Evolutionary conservation across 768 basidiomycete genomes (phyloP).

Genomic region (Serendipita sp.): DNA sequence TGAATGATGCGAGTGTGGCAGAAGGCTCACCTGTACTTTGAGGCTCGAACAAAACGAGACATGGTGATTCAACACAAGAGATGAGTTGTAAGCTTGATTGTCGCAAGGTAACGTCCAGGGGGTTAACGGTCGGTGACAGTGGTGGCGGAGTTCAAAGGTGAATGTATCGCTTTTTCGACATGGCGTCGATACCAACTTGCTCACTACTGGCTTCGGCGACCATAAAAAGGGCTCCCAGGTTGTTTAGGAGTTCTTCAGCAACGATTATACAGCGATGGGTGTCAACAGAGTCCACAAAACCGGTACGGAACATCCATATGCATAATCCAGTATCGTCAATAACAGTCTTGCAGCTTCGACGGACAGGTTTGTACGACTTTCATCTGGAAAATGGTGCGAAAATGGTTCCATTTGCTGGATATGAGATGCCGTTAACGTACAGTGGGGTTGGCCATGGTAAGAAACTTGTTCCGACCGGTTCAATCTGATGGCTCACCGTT

Average conservation of each 20-base stretch:
- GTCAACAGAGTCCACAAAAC: neutral
- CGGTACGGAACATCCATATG: neutral
- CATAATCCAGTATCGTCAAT: neutral
- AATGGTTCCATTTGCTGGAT: slow-evolving; percentile 95
- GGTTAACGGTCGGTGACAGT: too few relatives aligned
- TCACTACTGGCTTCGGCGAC: neutral
- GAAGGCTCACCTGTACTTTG: slow-evolving; percentile 60
- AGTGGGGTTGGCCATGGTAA: slow-evolving; percentile 64
- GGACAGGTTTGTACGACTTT: slow-evolving; percentile 77
- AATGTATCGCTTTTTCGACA: too few relatives aligned
- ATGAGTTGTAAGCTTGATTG: too few relatives aligned
- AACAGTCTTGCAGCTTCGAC: slow-evolving; percentile 25
- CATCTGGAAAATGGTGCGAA: slow-evolving; percentile 71
- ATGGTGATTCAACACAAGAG: slow-evolving; percentile 22
- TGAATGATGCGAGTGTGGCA: neutral
- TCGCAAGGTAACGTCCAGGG: too few relatives aligned
- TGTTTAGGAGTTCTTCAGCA: too few relatives aligned
- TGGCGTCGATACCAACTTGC: too few relatives aligned
- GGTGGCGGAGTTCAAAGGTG: too few relatives aligned
- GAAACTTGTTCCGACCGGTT: slow-evolving; percentile 13
- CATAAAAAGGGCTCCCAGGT: neutral
- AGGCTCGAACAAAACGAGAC: slow-evolving; percentile 75
- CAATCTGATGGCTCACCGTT: neutral
- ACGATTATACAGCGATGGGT: neutral
- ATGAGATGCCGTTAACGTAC: slow-evolving; percentile 83